A percentile compares a stretch with the other conserved stretches of the same genome.
These are phyloP conservation scores for Lactifluus piperatus DNA, from an alignment of 768 basidiomycete genomes.

Conservation along the genomic window DNA sequence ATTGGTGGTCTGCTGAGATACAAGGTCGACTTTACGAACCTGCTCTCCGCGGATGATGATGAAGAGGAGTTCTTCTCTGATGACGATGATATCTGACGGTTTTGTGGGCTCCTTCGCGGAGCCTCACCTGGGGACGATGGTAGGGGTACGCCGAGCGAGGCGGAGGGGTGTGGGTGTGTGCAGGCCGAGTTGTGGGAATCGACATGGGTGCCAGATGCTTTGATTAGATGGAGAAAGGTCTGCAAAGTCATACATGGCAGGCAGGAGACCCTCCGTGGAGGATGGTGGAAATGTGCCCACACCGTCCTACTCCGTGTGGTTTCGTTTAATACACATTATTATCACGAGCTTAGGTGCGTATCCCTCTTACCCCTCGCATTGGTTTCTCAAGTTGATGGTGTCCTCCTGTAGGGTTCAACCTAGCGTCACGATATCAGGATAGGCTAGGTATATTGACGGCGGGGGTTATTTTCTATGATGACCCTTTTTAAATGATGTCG, in stretches of 20 bases:
- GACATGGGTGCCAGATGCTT: background rate
- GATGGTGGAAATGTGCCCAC: background rate
- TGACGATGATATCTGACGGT: slow-evolving; percentile 77
- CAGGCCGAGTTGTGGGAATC: background rate
- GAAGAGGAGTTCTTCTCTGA: slow-evolving; percentile 78
- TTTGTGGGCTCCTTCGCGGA: slow-evolving; percentile 72
- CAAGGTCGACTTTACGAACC: slow-evolving; percentile 92
- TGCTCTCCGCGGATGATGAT: slow-evolving; percentile 65
- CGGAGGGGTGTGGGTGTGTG: slow-evolving; percentile 27
- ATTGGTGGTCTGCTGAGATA: slow-evolving; percentile 94
- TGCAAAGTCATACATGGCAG: background rate
- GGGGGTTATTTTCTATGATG: background rate
- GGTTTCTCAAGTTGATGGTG: background rate
- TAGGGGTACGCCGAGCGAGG: slow-evolving; percentile 61
- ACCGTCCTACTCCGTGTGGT: background rate
- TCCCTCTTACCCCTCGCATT: background rate
- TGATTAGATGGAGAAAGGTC: background rate
- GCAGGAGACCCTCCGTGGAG: background rate
- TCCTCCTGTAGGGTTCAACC: background rate
- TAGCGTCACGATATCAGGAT: background rate
- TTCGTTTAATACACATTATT: background rate
- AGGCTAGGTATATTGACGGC: background rate
- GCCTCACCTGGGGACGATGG: slow-evolving; percentile 46
- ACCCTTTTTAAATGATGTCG: background rate
- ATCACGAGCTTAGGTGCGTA: slow-evolving; percentile 8